These are phyloP conservation scores for Takashimella koratensis DNA, from an alignment of 1,284 basidiomycete genomes.

Conservation along the genomic window DNA sequence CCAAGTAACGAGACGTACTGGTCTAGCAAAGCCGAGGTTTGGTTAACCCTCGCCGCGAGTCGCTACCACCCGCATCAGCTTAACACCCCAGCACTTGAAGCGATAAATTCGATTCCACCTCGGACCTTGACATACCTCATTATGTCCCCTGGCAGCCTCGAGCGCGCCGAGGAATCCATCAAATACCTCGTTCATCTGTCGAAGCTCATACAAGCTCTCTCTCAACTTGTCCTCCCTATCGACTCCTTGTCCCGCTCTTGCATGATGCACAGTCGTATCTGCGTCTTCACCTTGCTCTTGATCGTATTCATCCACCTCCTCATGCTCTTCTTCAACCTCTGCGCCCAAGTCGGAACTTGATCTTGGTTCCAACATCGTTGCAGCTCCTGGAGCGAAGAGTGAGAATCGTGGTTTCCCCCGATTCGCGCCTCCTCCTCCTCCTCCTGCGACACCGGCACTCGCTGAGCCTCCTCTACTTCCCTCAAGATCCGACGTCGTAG, in stretches of 20 bases:
- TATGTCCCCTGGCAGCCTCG: constrained; percentile 39
- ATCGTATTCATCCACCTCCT: constrained; percentile 10
- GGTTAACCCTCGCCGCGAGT: constrained; percentile 37
- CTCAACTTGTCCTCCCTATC: constrained; percentile 32
- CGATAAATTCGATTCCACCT: background rate
- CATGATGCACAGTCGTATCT: background rate
- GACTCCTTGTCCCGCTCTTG: background rate
- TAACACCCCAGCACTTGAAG: too few species aligned
- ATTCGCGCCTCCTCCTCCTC: too few species aligned
- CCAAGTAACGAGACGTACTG: constrained; percentile 43
- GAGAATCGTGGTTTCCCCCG: constrained; percentile 15
- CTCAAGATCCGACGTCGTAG: too few species aligned
- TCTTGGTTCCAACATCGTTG: background rate
- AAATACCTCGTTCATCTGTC: constrained; percentile 46
- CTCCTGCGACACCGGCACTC: too few species aligned
- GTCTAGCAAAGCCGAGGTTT: constrained; percentile 42
- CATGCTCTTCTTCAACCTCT: constrained; percentile 8
- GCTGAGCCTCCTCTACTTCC: too few species aligned
- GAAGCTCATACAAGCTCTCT: constrained; percentile 43
- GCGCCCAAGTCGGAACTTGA: constrained; percentile 1
- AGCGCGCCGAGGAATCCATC: constrained; percentile 41
- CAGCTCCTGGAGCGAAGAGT: constrained; percentile 11
- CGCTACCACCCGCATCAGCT: too few species aligned
- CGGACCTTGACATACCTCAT: constrained; percentile 33
- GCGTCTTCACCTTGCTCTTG: background rate